Conservation (phyloP, 1,139 yeast species). For the Debaryomyces udenii region DNA sequence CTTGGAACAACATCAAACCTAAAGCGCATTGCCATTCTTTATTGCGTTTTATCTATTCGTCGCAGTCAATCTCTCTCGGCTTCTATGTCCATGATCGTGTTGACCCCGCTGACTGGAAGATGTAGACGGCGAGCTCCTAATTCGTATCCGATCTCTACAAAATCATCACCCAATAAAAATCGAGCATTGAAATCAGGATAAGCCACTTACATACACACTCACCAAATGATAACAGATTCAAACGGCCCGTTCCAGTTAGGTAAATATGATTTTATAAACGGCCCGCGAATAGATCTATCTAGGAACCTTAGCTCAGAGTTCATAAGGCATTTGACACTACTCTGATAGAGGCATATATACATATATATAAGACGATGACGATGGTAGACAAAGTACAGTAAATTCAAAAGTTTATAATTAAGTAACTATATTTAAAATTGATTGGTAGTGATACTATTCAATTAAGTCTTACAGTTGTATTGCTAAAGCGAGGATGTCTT, state of each 20-base stretch:
- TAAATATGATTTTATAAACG: constrained; percentile 7
- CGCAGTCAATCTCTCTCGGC: not conserved
- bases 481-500: constrained; percentile 11
- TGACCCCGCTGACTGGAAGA: no score
- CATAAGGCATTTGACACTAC: constrained; percentile 1
- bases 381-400: no score
- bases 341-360: no score
- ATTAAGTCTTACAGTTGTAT: no score
- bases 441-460: no score
- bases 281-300: constrained; percentile 5
- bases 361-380: no score
- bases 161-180: constrained; percentile 5
- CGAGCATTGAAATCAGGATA: not conserved
- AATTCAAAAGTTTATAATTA: not conserved
- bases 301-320: not conserved
- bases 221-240: no score
- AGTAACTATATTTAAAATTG: not conserved
- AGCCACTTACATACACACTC: no score
- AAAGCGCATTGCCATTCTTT: no score
- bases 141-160: constrained; percentile 3
- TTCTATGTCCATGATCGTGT: no score
- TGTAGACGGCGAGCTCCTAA: no score
- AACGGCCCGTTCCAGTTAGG: constrained; percentile 10
- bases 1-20: no score
- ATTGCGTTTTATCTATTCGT: not conserved